Conservation (phyloP, 192 early-diverging fungal genomes). For the Martensiomyces pterosporus region DNA sequence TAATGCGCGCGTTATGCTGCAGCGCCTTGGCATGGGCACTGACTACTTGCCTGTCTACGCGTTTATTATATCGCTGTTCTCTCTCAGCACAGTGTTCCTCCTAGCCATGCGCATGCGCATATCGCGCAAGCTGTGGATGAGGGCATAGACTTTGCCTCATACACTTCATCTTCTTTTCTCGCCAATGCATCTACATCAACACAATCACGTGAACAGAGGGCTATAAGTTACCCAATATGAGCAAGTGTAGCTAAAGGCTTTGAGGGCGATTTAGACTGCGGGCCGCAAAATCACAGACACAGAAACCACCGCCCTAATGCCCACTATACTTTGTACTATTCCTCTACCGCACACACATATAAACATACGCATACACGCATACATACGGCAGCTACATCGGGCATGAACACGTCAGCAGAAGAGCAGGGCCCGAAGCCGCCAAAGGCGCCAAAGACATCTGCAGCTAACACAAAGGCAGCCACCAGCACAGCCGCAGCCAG, state of each 20-base stretch:
- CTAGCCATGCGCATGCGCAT: conserved; percentile 22
- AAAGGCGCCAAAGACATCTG: not conserved
- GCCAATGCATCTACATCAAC: not conserved
- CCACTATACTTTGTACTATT: no score
- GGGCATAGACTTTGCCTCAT: conserved; percentile 5
- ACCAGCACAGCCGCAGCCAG: conserved; percentile 1
- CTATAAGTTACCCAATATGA: no score
- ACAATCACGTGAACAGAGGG: not conserved
- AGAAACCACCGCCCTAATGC: not conserved
- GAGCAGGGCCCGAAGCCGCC: conserved; percentile 2
- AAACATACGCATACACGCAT: no score
- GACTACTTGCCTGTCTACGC: conserved; percentile 20
- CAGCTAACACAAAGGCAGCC: conserved; percentile 1
- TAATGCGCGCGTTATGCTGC: conserved; percentile 21
- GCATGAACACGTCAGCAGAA: not conserved
- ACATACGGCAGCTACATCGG: no score
- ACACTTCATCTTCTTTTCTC: not conserved
- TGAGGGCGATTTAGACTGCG: no score
- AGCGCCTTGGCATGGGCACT: conserved; percentile 9
- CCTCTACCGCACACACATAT: no score
- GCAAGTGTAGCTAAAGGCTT: no score
- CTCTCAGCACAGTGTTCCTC: conserved; percentile 26
- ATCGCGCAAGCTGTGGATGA: conserved; percentile 14
- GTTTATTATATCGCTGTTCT: conserved; percentile 22
- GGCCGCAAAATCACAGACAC: not conserved